Evolutionary conservation across 2,329 filamentous ascomycete species (phyloP).

Genomic region (Kalaharituber pfeilii): DNA sequence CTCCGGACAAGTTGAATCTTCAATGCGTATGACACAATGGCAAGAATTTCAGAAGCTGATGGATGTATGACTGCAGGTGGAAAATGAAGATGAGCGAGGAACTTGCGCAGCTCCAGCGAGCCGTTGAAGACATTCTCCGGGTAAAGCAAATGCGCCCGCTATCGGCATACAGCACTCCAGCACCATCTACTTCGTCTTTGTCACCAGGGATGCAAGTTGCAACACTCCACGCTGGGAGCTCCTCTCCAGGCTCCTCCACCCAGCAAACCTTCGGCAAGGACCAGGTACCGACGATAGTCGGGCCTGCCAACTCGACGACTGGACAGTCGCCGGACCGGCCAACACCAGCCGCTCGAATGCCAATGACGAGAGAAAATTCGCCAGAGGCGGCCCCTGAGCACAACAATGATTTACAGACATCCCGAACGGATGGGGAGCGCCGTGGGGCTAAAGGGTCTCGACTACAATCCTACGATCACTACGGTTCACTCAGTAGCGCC

Average conservation of each 20-base stretch:
- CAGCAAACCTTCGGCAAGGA: neutral
- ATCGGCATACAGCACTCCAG: constrained; percentile 13
- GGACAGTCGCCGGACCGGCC: neutral
- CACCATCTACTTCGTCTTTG: constrained; percentile 10
- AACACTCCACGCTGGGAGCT: neutral
- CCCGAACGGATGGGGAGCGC: neutral
- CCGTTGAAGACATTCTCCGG: constrained; percentile 32
- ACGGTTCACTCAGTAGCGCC: constrained; percentile 9
- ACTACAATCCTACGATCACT: neutral
- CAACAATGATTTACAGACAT: neutral
- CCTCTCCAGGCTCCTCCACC: neutral
- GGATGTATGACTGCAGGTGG: constrained; percentile 26
- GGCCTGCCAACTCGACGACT: neutral
- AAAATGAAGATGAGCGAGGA: constrained; percentile 30
- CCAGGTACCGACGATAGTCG: neutral
- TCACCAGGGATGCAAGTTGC: neutral
- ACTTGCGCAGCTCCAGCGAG: constrained; percentile 30
- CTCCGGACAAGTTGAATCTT: too few relatives aligned
- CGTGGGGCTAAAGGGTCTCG: neutral
- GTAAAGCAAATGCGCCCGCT: constrained; percentile 30
- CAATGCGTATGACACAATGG: neutral
- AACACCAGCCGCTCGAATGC: neutral
- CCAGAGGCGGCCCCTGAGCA: neutral
- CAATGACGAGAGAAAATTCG: neutral
- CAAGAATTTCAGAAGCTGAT: neutral